These are phyloP conservation scores for Dactylellina haptotyla DNA, from an alignment of 2,329 filamentous ascomycete species.

Conservation along the genomic window DNA sequence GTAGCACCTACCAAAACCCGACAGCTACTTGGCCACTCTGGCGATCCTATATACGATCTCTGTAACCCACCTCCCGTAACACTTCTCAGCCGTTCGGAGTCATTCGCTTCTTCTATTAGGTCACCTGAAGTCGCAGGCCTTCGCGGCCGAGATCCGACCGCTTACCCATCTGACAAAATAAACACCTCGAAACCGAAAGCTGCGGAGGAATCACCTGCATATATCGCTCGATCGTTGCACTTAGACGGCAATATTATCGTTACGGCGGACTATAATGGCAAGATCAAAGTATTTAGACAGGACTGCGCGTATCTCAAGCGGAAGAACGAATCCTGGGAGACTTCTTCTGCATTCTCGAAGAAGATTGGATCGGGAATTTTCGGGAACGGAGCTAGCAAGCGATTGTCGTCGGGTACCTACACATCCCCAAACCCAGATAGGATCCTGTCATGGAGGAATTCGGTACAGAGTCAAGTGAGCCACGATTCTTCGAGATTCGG, in stretches of 20 bases:
- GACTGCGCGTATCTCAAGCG: slow-evolving; percentile 89
- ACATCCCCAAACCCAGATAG: slow-evolving; percentile 69
- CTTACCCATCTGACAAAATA: slow-evolving; percentile 57
- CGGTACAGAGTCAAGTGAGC: slow-evolving; percentile 67
- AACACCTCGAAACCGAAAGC: slow-evolving; percentile 60
- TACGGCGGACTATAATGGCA: slow-evolving; percentile 85
- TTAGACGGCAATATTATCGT: slow-evolving; percentile 87
- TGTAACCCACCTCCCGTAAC: slow-evolving; percentile 94
- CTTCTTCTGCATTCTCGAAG: slow-evolving; percentile 78
- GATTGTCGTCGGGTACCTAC: slow-evolving; percentile 58
- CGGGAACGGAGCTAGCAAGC: slow-evolving; percentile 59
- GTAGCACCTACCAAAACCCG: slow-evolving; percentile 83
- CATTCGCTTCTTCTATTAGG: slow-evolving; percentile 64
- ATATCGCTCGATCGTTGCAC: slow-evolving; percentile 79
- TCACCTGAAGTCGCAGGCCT: slow-evolving; percentile 15
- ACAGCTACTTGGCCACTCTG: slow-evolving; percentile 79
- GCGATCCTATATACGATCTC: slow-evolving; percentile 93
- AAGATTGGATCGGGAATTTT: slow-evolving; percentile 71
- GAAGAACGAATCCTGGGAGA: slow-evolving; percentile 79
- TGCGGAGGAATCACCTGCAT: slow-evolving; percentile 77
- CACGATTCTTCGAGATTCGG: slow-evolving; percentile 63
- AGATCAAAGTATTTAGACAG: slow-evolving; percentile 93
- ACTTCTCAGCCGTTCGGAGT: slow-evolving; percentile 78
- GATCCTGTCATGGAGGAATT: slow-evolving; percentile 88
- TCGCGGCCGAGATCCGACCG: slow-evolving; percentile 27